phyloP scores from a whole-genome alignment of 164 flowering plant species.

The Cinnamomum micranthum region DNA sequence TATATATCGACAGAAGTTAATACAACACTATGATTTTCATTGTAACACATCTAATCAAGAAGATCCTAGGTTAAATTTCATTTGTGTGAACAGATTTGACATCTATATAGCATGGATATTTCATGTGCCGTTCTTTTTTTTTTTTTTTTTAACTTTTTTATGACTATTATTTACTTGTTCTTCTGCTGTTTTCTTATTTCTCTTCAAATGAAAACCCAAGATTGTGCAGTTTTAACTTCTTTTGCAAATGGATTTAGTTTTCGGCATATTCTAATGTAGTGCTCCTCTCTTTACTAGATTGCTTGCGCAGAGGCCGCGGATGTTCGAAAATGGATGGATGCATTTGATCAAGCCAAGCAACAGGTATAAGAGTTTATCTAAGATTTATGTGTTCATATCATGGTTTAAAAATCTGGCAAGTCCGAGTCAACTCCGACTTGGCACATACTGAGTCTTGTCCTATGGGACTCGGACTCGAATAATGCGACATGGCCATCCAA shows the following conservation, averaged over 20 bases:
- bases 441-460: no score
- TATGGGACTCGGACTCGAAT: no score
- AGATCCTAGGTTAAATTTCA: no score
- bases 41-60: not conserved
- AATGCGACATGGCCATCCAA: no score
- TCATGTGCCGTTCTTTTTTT: not conserved
- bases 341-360: conserved; percentile 93
- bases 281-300: conserved; percentile 50
- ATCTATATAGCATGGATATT: no score
- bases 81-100: no score
- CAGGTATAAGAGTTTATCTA: conserved; percentile 42
- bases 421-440: no score
- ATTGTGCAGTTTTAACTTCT: not conserved
- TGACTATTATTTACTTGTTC: not conserved
- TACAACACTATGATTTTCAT: not conserved
- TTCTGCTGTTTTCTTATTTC: not conserved
- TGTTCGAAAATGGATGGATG: conserved; percentile 86
- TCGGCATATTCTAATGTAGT: not conserved
- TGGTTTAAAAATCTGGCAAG: not conserved
- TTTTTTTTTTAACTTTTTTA: not conserved
- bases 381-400: not conserved
- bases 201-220: not conserved
- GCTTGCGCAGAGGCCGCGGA: conserved; percentile 90
- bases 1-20: no score
- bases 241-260: not conserved